Base-by-base conservation (phyloP, 2,329 filamentous ascomycete species). In the Epicoccum sorghinum region DNA sequence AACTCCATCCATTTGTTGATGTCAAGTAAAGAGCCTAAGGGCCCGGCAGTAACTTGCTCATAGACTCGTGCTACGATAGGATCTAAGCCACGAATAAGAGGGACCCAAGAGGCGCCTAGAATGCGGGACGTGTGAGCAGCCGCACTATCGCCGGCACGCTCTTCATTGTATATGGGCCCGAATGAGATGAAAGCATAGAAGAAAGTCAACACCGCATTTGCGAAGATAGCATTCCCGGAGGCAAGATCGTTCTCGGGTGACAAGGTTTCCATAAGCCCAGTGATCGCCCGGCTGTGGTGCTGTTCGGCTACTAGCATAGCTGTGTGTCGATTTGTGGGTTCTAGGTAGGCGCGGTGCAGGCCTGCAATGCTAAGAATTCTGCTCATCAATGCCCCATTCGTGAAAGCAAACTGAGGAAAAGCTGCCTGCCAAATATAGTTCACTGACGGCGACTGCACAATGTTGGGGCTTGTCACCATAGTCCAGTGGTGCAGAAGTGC, bases 21-120 rank as follows among this genome's bases (percentile, higher is more conserved):
- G 22, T 41, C 29, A 4, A 67, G 47, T 7, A 57, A n/a, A 13
- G 55, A 57, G n/a, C 40, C 7, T 4, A 67, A 36, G 23, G 64
- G 61, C 4, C 64, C 61, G 1, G 18, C 29, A 24, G 37, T 32
- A 3, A 67, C 51, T 13, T 57, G 36, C 3, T 60, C 47, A 4
- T 46, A 48, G 3, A 57, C 43, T 7, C 49, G 55, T 0, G 25
- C 37, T 24, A 67, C 24, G 2, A 67, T 52, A 7, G 50, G 29
- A 2, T 33, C 25, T 4, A 65, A 13, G 4, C 64, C 62, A 1
- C 59, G 61, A 2, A 66, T 33, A 18, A 67, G 32, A 3, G 61
- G 56, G 36, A 66, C 64, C 64, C 64, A 65, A 18, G 58, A 56
- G 14, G 53, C 57, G n/a, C 62, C 63, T 4, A 67, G 47, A 8